phyloP scores from a whole-genome alignment of 2,329 filamentous ascomycete species.

The Hymenotorrendiella dingleyae region DNA sequence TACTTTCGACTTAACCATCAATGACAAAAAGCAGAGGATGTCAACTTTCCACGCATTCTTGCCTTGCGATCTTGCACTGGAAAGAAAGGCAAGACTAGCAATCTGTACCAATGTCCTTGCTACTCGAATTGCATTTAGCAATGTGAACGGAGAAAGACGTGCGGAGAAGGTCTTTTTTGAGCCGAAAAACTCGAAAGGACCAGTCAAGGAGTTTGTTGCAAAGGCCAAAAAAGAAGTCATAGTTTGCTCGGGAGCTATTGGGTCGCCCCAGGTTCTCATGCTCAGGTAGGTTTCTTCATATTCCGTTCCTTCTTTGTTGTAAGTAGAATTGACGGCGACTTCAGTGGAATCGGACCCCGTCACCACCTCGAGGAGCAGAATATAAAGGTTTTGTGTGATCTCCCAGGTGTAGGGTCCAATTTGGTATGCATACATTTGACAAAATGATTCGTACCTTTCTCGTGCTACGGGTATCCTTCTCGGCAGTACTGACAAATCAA shows the following conservation, averaged over 20 bases:
- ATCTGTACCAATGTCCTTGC: not conserved
- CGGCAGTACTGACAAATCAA: too few relatives aligned
- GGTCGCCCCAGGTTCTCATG: slow-evolving; percentile 9
- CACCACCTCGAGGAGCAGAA: not conserved
- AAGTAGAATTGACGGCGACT: not conserved
- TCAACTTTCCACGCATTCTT: not conserved
- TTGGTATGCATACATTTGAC: not conserved
- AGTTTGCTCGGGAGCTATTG: slow-evolving; percentile 4
- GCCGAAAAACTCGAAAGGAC: not conserved
- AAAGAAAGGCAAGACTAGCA: not conserved
- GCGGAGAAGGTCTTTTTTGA: not conserved
- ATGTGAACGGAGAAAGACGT: not conserved
- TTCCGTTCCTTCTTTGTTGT: not conserved
- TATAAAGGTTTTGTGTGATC: not conserved
- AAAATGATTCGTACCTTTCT: not conserved
- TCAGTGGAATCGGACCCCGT: not conserved
- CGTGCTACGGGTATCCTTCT: too few relatives aligned
- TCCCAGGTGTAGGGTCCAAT: not conserved
- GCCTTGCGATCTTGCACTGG: not conserved
- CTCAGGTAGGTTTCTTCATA: slow-evolving; percentile 5
- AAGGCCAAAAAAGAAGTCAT: slow-evolving; percentile 8
- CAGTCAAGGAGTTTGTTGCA: not conserved
- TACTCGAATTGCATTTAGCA: not conserved
- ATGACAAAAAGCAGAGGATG: not conserved
- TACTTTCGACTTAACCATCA: not conserved